phyloP scores from a whole-genome alignment of 345 rosid species.

The Eucalyptus caleyi region DNA sequence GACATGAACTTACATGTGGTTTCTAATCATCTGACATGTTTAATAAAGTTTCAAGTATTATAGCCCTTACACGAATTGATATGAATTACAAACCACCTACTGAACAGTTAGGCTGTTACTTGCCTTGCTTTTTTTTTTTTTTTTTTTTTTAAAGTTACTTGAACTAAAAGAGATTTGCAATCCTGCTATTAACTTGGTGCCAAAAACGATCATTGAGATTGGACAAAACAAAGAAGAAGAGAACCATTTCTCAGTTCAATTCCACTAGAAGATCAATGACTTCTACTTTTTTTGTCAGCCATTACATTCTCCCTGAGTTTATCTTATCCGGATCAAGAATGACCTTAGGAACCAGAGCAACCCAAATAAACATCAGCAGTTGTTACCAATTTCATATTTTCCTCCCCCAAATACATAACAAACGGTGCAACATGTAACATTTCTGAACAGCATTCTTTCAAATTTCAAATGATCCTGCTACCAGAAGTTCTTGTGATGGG shows the following conservation, averaged over 20 bases:
- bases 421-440: neutral
- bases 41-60: neutral
- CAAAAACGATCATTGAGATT: neutral
- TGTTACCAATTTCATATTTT: neutral
- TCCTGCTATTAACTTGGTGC: neutral
- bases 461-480: neutral
- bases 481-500: neutral
- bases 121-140: neutral
- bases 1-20: neutral
- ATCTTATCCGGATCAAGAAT: neutral
- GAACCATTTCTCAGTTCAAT: neutral
- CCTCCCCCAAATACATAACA: neutral
- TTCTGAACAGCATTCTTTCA: neutral
- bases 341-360: neutral
- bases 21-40: neutral
- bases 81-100: neutral
- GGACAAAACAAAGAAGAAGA: neutral
- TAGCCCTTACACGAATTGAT: neutral
- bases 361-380: neutral
- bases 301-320: neutral
- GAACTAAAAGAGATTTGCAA: neutral
- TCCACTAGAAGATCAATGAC: neutral
- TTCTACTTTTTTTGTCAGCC: neutral
- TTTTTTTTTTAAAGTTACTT: neutral
- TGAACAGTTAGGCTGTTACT: neutral